Base-by-base conservation (phyloP, 305 asterid genomes). In the Fraxinus sp. region DNA sequence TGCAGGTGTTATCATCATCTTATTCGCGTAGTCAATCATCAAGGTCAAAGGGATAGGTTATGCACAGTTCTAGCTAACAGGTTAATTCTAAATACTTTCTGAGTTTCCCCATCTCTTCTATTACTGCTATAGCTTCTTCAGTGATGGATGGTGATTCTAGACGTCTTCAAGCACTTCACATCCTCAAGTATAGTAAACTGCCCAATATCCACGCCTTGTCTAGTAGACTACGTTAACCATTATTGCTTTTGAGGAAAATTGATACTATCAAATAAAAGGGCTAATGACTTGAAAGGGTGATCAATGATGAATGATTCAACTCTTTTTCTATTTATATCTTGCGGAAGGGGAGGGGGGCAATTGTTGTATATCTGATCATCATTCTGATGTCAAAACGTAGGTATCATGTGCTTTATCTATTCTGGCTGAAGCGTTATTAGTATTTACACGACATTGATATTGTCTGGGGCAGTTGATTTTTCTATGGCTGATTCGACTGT, bases 1-100 rank as follows among this genome's bases (percentile, higher is more conserved):
- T 83, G 89, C 93, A 93, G 98, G 98, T 94, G 85, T 79, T 94
- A 77, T 94, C 97, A 59, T 95, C 98, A 30, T 92, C 99, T 83
- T 95, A 89, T 88, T 88, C 94, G 28, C 91, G 90, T 81, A 90
- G 91, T 82, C 97, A 91, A 86, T 87, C 91, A 70, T 88, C 91
- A 46, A 89, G 91, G 82, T 73, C 89, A 79, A 87, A 76, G 73
- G 49, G 91, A 82, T 88, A 85, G 88, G 68, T 82, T 20, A n/a
- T 81, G 83, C 81, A 10, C n/a, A 49, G 82, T 75, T 78, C 79
- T 39, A 49, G 30, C 37, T 26, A 77, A 66, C 72, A 80, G 75
- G 81, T 71, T 77, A 80, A 44, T 10, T 44, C 52, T 44, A 44
- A 44, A 44, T 22, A 30, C 18, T 71, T 30, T 30, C 16, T 10